A percentile compares a stretch with the other conserved stretches of the same genome.
Conservation (phyloP, 371 early-diverging fungal species). For the Funneliformis caledonium region DNA sequence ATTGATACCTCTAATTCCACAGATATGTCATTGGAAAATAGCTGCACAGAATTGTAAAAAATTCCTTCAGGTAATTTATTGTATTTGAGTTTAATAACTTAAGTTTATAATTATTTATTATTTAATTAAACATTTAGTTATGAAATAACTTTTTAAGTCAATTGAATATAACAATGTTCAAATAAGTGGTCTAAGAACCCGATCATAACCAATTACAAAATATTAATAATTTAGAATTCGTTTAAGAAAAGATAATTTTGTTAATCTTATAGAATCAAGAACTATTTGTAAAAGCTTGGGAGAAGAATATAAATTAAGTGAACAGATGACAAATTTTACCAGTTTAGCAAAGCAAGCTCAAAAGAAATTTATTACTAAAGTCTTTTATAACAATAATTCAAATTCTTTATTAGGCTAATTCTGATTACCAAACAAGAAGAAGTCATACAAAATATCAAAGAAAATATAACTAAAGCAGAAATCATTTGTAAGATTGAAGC, state of each 20-base stretch:
- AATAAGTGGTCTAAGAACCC: not conserved
- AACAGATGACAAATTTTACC: conserved; percentile 1
- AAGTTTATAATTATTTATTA: not conserved
- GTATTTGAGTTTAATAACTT: not conserved
- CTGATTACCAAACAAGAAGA: conserved; percentile 8
- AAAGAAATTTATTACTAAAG: conserved; percentile 9
- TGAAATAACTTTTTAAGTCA: not conserved
- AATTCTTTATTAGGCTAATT: not conserved
- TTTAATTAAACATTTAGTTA: not conserved
- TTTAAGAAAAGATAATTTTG: not conserved
- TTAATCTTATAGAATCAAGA: not conserved
- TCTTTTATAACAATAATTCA: conserved; percentile 17
- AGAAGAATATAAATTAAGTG: conserved; percentile 17
- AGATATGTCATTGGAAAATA: not conserved
- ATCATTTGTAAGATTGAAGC: conserved; percentile 2
- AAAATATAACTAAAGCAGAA: not conserved
- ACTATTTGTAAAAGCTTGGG: conserved; percentile 1
- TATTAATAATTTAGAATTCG: not conserved
- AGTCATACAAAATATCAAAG: not conserved
- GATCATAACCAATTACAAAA: not conserved
- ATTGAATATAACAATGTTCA: not conserved
- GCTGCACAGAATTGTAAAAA: conserved; percentile 4
- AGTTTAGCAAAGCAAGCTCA: conserved; percentile 11
- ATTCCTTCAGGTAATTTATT: not conserved
- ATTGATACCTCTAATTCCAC: not conserved